Evolutionary conservation across 2,329 filamentous ascomycete species (phyloP).

Genomic region (Pezicula rhizophila): DNA sequence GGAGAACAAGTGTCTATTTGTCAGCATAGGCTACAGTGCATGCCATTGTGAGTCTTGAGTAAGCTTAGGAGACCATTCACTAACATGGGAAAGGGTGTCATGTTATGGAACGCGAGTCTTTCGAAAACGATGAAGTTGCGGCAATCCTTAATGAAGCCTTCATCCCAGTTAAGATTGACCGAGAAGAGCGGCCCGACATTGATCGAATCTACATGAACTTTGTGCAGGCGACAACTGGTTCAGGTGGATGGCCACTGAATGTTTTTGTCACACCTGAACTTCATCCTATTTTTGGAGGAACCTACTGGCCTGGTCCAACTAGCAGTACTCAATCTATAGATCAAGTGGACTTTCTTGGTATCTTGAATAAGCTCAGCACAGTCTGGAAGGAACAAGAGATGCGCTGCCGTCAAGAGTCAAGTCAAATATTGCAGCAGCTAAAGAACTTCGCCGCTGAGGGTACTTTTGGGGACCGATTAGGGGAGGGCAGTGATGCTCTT

Average conservation of each 20-base stretch:
- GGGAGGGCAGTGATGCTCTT: constrained; percentile 56
- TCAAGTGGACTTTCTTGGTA: constrained; percentile 73
- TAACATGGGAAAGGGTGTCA: constrained; percentile 57
- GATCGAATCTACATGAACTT: constrained; percentile 99
- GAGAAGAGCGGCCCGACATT: constrained; percentile 88
- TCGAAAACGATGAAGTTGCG: constrained; percentile 76
- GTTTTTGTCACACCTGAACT: constrained; percentile 93
- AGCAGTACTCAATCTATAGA: constrained; percentile 39
- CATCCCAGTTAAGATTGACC: constrained; percentile 86
- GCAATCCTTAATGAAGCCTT: constrained; percentile 79
- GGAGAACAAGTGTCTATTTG: constrained; percentile 83
- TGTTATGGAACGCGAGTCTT: constrained; percentile 89
- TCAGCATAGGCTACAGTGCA: constrained; percentile 91
- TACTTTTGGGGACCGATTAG: constrained; percentile 45
- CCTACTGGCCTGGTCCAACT: constrained; percentile 70
- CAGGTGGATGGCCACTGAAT: constrained; percentile 90
- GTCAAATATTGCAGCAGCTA: constrained; percentile 74
- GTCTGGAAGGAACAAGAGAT: constrained; percentile 79
- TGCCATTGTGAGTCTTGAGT: constrained; percentile 71
- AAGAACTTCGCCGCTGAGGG: constrained; percentile 86
- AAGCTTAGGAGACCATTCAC: not conserved
- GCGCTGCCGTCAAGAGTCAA: constrained; percentile 77
- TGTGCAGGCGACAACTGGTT: constrained; percentile 84
- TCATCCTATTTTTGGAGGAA: constrained; percentile 91
- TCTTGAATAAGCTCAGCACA: constrained; percentile 69